Conservation (phyloP, 139 green algal species). For the Volvox africanus region DNA sequence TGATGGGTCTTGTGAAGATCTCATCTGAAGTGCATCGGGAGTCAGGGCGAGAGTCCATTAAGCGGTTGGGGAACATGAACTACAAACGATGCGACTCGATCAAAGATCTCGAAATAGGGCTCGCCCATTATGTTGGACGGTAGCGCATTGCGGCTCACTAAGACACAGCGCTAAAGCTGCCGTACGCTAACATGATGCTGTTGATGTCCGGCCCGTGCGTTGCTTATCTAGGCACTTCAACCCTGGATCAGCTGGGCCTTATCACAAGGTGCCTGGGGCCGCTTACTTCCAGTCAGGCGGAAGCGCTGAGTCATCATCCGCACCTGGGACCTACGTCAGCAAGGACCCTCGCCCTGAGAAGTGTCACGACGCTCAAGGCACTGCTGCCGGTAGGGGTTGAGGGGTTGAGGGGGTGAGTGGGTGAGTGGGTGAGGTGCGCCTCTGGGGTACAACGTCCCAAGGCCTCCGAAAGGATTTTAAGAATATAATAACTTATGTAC, state of each 20-base stretch:
- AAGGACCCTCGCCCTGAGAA: background rate
- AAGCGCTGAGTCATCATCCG: background rate
- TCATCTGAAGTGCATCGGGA: too few species aligned
- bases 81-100: background rate
- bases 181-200: background rate
- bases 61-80: background rate
- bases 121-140: background rate
- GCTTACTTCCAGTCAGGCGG: constrained; percentile 58
- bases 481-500: too few species aligned
- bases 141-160: background rate
- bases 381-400: background rate
- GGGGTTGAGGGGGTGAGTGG: too few species aligned
- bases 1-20: too few species aligned
- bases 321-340: background rate
- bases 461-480: too few species aligned
- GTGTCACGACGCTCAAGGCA: background rate
- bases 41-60: background rate
- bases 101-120: background rate
- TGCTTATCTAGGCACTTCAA: constrained; percentile 33
- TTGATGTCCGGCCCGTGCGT: background rate
- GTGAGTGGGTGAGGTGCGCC: background rate
- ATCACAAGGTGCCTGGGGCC: constrained; percentile 69
- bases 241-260: constrained; percentile 83
- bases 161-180: too few species aligned
- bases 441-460: too few species aligned